A percentile compares a stretch with the other conserved stretches of the same genome.
Conservation (phyloP, 2,329 filamentous ascomycete species). For the Boeremia lycopersici region DNA sequence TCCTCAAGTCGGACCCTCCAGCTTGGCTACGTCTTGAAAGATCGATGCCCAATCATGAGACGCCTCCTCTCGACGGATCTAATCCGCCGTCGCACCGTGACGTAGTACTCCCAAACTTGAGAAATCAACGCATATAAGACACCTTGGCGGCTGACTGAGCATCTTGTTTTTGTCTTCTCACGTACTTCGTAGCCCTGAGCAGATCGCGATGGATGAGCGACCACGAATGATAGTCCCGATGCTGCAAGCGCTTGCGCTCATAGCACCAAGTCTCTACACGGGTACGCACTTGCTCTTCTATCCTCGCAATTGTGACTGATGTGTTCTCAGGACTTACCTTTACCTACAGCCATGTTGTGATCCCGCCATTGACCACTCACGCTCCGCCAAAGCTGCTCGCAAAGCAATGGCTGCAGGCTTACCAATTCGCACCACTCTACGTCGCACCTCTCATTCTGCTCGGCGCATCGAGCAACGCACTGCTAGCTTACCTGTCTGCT, state of each 20-base stretch:
- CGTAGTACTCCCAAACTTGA: conserved; percentile 2
- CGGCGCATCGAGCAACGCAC: conserved; percentile 40
- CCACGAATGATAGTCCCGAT: background rate
- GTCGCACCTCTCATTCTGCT: conserved; percentile 46
- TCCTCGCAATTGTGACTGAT: background rate
- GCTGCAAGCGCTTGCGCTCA: conserved; percentile 28
- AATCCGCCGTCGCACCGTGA: conserved; percentile 9
- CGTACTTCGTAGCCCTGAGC: background rate
- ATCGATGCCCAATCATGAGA: background rate
- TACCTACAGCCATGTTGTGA: conserved; percentile 45
- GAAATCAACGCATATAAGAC: background rate
- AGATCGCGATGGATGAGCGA: background rate
- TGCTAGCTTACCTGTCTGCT: conserved; percentile 30
- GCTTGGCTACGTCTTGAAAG: background rate
- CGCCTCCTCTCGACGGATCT: background rate
- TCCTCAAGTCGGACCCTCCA: background rate
- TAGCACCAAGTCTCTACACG: conserved; percentile 33
- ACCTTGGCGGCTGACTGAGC: no score
- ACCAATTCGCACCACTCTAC: conserved; percentile 45
- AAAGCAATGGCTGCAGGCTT: conserved; percentile 49
- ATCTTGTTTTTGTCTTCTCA: background rate
- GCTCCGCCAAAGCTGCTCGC: conserved; percentile 44
- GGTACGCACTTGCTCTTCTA: conserved; percentile 13
- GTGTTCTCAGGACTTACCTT: conserved; percentile 33
- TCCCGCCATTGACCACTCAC: conserved; percentile 43